Evolutionary conservation across 441 rosid genomes (phyloP).

Genomic region (Pelargonium cotyledonis): DNA sequence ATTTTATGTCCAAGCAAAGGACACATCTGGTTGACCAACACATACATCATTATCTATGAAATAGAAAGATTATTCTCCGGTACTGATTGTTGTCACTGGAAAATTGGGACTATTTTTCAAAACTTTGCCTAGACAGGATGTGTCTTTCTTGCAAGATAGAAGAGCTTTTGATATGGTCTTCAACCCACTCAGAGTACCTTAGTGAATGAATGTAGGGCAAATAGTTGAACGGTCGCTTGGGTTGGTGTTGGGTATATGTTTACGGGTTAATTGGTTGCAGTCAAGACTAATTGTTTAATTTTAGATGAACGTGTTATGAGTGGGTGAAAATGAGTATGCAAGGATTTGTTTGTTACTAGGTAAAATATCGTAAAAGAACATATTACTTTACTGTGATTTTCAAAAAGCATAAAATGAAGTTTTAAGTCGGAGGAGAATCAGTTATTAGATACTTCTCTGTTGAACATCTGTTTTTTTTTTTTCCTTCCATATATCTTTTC

Average conservation of each 20-base stretch:
- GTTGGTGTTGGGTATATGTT: neutral
- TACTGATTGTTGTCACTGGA: too few species aligned
- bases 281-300: neutral
- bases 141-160: slow-evolving; percentile 9
- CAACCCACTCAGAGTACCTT: slow-evolving; percentile 15
- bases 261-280: neutral
- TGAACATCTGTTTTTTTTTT: too few species aligned
- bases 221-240: too few species aligned
- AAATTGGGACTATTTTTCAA: slow-evolving; percentile 1
- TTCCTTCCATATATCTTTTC: neutral
- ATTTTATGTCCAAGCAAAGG: neutral
- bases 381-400: neutral
- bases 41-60: too few species aligned
- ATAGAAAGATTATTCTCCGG: too few species aligned
- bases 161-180: slow-evolving; percentile 15
- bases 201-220: too few species aligned
- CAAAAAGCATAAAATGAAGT: neutral
- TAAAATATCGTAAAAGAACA: neutral
- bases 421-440: neutral
- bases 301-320: neutral
- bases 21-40: too few species aligned
- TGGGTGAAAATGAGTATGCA: neutral
- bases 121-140: slow-evolving; percentile 11
- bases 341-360: neutral
- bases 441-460: neutral